phyloP scores from a whole-genome alignment of 495 filamentous ascomycete species.

The Lophium mytilinum region DNA sequence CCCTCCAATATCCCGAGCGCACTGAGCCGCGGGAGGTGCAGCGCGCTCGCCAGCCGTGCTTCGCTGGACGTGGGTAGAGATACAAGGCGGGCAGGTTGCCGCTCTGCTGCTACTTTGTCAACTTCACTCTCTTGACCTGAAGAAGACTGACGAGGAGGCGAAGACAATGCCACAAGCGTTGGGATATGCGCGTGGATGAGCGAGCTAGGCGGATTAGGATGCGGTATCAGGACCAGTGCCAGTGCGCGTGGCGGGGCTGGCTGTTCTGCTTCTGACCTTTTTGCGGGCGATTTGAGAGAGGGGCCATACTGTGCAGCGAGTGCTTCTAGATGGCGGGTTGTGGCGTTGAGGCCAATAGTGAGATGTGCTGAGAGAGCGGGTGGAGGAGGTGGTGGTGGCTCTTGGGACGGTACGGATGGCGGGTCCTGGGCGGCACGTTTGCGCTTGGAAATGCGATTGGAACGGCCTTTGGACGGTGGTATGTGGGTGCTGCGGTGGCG shows the following conservation, averaged over 20 bases:
- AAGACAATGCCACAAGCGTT: slow-evolving; percentile 11
- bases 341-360: slow-evolving; percentile 50
- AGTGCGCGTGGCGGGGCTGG: slow-evolving; percentile 2
- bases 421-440: slow-evolving; percentile 11
- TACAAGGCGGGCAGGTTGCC: slow-evolving; percentile 43
- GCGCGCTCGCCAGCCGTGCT: slow-evolving; percentile 40
- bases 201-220: slow-evolving; percentile 32
- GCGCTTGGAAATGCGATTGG: slow-evolving; percentile 31
- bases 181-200: slow-evolving; percentile 54
- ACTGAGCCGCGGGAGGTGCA: slow-evolving; percentile 51
- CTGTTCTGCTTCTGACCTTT: not conserved
- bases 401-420: not conserved
- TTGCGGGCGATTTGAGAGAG: not conserved
- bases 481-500: slow-evolving; percentile 42
- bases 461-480: slow-evolving; percentile 42
- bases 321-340: slow-evolving; percentile 47
- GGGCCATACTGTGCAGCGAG: slow-evolving; percentile 22
- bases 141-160: slow-evolving; percentile 46
- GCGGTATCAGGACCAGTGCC: slow-evolving; percentile 11
- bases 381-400: slow-evolving; percentile 26
- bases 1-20: slow-evolving; percentile 46
- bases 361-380: slow-evolving; percentile 46
- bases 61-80: slow-evolving; percentile 47
- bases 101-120: too few relatives aligned
- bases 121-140: slow-evolving; percentile 30